Conservation (phyloP, 371 early-diverging fungal genomes). For the Mucor piriformis region DNA sequence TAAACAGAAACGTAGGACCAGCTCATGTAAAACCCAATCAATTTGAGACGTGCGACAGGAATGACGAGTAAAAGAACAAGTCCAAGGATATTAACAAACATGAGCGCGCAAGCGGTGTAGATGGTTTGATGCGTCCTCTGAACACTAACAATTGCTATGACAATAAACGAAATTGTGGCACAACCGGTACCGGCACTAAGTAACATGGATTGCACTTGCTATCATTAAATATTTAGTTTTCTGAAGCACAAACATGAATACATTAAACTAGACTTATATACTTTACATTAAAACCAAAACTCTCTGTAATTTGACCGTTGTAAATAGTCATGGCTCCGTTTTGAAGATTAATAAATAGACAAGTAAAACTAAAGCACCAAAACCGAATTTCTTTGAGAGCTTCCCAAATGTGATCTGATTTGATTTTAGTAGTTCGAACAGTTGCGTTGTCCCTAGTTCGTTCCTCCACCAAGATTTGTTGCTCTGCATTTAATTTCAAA, state of each 20-base stretch:
- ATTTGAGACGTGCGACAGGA: constrained; percentile 19
- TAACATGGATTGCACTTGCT: constrained; percentile 26
- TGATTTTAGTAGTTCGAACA: constrained; percentile 30
- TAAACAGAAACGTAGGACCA: constrained; percentile 31
- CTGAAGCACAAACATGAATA: too few relatives aligned
- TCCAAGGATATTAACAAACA: constrained; percentile 23
- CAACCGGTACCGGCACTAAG: constrained; percentile 25
- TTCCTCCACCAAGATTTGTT: constrained; percentile 39
- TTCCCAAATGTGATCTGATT: constrained; percentile 33
- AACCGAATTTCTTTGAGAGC: constrained; percentile 35
- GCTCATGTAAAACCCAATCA: constrained; percentile 30
- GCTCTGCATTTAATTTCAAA: constrained; percentile 35
- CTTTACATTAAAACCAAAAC: constrained; percentile 38
- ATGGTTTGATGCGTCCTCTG: constrained; percentile 18
- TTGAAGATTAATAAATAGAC: constrained; percentile 35
- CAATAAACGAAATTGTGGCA: constrained; percentile 17
- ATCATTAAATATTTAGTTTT: neutral
- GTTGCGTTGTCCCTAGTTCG: constrained; percentile 37
- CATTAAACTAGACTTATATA: neutral
- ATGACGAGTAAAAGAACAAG: constrained; percentile 25
- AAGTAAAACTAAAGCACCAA: constrained; percentile 33
- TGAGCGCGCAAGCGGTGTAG: constrained; percentile 22
- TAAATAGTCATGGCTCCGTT: constrained; percentile 44
- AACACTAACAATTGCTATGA: constrained; percentile 11
- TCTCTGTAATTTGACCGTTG: constrained; percentile 32